Conservation (phyloP, 352 stramenopile species). For the Pythium monospermum region DNA sequence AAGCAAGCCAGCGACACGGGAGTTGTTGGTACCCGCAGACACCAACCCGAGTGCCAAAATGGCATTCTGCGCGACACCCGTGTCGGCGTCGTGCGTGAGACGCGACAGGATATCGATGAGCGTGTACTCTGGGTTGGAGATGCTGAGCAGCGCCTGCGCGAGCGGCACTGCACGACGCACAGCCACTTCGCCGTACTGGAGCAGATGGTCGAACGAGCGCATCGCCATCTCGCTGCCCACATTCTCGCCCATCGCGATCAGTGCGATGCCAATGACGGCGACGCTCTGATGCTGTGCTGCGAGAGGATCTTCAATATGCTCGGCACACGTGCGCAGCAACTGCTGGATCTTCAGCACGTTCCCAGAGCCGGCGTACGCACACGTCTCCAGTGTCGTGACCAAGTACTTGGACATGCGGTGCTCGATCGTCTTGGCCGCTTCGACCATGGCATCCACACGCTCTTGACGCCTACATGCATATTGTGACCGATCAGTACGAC, state of each 20-base stretch:
- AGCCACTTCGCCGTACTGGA: conserved; percentile 98
- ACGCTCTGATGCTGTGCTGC: conserved; percentile 89
- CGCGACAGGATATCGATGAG: conserved; percentile 96
- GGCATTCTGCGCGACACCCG: conserved; percentile 95
- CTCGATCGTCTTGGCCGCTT: conserved; percentile 97
- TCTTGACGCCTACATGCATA: conserved; percentile 87
- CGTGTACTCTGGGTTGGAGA: conserved; percentile 97
- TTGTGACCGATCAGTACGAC: too few relatives aligned
- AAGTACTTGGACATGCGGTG: conserved; percentile 97
- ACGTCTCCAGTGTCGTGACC: conserved; percentile 96
- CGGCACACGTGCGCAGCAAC: conserved; percentile 96
- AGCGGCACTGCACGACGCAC: conserved; percentile 97
- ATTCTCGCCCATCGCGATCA: conserved; percentile 98
- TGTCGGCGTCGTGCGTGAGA: conserved; percentile 97
- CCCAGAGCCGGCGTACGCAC: conserved; percentile 97
- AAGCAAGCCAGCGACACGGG: conserved; percentile 95
- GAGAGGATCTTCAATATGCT: conserved; percentile 91
- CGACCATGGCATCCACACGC: conserved; percentile 97
- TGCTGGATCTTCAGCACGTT: conserved; percentile 99
- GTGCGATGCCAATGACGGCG: conserved; percentile 95
- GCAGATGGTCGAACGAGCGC: conserved; percentile 98
- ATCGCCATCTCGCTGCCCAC: conserved; percentile 98
- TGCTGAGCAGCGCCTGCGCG: conserved; percentile 93
- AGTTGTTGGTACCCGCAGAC: conserved; percentile 99
- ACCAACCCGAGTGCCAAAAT: conserved; percentile 97